These are phyloP conservation scores for Vaccinium corymbosum DNA, from an alignment of 148 eudicot genomes.

Conservation along the genomic window DNA sequence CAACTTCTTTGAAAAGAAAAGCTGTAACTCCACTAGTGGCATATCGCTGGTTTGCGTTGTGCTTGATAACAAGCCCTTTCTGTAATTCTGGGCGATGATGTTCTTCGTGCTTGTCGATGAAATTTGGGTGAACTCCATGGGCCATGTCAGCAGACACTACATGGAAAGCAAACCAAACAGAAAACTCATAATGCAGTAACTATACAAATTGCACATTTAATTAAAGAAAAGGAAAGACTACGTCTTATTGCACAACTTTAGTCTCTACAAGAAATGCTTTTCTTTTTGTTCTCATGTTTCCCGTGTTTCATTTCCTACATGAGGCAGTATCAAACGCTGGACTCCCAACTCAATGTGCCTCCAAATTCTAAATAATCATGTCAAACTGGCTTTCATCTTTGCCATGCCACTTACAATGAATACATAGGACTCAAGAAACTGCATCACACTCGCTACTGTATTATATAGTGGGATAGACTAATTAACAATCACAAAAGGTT, in stretches of 20 bases:
- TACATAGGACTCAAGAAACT: background rate
- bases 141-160: slow-evolving; percentile 99
- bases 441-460: background rate
- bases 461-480: background rate
- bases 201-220: background rate
- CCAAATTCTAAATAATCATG: background rate
- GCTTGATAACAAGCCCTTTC: slow-evolving; percentile 92
- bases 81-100: slow-evolving; percentile 88
- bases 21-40: slow-evolving; percentile 92
- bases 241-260: background rate
- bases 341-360: background rate
- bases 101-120: slow-evolving; percentile 85
- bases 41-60: slow-evolving; percentile 96
- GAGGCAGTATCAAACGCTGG: background rate
- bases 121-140: slow-evolving; percentile 98
- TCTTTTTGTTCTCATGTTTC: background rate
- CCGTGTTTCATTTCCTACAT: no score
- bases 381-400: background rate
- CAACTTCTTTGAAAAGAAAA: slow-evolving; percentile 92
- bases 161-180: slow-evolving; percentile 3
- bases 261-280: background rate
- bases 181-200: background rate
- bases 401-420: background rate
- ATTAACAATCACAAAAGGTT: background rate
- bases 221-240: background rate